phyloP scores from a whole-genome alignment of 176 grass and related monocot genomes.

The Cymbopogon citratus region DNA sequence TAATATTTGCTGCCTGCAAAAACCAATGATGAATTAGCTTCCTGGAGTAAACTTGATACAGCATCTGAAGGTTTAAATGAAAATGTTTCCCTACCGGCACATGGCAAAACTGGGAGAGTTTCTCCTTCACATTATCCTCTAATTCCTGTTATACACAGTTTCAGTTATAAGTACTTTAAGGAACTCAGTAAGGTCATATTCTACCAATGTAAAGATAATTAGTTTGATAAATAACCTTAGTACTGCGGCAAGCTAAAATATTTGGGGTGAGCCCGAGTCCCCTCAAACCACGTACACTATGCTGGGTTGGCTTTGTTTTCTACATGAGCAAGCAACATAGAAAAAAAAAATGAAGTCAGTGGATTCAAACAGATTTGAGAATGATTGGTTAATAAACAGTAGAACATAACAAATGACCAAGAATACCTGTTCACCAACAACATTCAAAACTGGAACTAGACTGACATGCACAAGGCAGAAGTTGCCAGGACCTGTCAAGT shows the following conservation, averaged over 20 bases:
- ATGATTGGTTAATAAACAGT: background rate
- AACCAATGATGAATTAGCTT: conserved; percentile 25
- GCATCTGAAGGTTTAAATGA: background rate
- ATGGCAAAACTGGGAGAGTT: conserved; percentile 84
- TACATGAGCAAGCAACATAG: conserved; percentile 22
- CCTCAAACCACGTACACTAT: conserved; percentile 71
- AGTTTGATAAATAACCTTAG: conserved; percentile 38
- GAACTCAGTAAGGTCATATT: background rate
- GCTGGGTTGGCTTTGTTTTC: conserved; percentile 93
- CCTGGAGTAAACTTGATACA: background rate
- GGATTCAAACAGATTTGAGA: background rate
- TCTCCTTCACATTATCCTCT: conserved; percentile 72
- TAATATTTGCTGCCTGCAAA: conserved; percentile 57
- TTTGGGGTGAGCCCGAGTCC: conserved; percentile 77
- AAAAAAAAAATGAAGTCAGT: background rate
- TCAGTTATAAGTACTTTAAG: background rate
- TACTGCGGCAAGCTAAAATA: conserved; percentile 74
- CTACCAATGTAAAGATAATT: conserved; percentile 1
- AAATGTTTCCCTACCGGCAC: conserved; percentile 51
- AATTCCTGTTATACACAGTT: conserved; percentile 38
- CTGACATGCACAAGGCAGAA: conserved; percentile 84
- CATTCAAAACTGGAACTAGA: conserved; percentile 84
- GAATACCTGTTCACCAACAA: conserved; percentile 76
- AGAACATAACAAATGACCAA: conserved; percentile 11
- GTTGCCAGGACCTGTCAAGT: conserved; percentile 58